phyloP scores from a whole-genome alignment of 768 basidiomycete species.

The Macrocybe gigantea region DNA sequence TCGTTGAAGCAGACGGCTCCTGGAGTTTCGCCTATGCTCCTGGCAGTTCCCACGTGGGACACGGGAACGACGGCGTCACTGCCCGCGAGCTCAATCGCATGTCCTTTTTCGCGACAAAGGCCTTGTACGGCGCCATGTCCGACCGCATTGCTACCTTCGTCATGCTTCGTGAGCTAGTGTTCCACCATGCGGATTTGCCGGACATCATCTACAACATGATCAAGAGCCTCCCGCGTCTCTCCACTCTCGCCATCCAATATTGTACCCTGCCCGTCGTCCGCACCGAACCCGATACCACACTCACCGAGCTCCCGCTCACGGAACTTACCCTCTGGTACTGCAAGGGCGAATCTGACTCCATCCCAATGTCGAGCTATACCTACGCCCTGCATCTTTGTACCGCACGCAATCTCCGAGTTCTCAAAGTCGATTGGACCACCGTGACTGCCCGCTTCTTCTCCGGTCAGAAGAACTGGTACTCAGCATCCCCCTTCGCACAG shows the following conservation, averaged over 20 bases:
- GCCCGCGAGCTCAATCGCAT: not conserved
- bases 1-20: slow-evolving; percentile 13
- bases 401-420: slow-evolving; percentile 27
- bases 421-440: slow-evolving; percentile 36
- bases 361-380: slow-evolving; percentile 5
- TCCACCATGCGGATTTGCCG: slow-evolving; percentile 30
- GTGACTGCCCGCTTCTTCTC: slow-evolving; percentile 29
- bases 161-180: slow-evolving; percentile 29
- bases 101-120: slow-evolving; percentile 8
- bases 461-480: slow-evolving; percentile 10
- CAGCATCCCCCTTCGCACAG: slow-evolving; percentile 11
- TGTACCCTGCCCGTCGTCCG: slow-evolving; percentile 24
- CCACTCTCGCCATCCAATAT: slow-evolving; percentile 33
- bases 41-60: not conserved
- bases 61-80: not conserved
- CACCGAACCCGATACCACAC: slow-evolving; percentile 10
- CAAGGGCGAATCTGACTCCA: slow-evolving; percentile 18
- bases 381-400: slow-evolving; percentile 25
- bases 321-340: slow-evolving; percentile 33
- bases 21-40: slow-evolving; percentile 5
- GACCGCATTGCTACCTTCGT: slow-evolving; percentile 18
- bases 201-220: slow-evolving; percentile 27
- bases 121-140: slow-evolving; percentile 8
- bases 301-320: slow-evolving; percentile 33
- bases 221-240: slow-evolving; percentile 29